Percentiles rank a stretch among this genome's conserved stretches.
Evolutionary conservation across 2,329 filamentous ascomycete species (phyloP).

Genomic region (Sordariomycetes sp.): DNA sequence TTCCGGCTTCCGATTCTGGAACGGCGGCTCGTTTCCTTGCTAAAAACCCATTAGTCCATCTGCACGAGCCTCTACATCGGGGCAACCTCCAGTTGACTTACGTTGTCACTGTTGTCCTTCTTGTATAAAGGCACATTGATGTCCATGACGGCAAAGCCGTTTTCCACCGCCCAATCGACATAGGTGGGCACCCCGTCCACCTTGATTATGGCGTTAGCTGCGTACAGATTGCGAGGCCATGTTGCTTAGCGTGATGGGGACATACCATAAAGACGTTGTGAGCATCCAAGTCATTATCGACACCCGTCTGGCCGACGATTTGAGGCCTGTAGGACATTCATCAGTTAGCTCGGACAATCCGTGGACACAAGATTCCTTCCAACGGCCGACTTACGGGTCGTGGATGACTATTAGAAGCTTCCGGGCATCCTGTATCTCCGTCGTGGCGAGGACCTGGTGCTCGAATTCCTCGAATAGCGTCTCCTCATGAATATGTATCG

Average conservation of each 20-base stretch:
- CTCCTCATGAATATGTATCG: slow-evolving; percentile 68
- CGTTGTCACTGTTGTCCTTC: neutral
- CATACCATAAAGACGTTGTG: slow-evolving; percentile 86
- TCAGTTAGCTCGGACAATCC: neutral
- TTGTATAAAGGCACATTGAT: slow-evolving; percentile 73
- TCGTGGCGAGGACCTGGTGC: slow-evolving; percentile 76
- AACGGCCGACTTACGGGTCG: slow-evolving; percentile 56
- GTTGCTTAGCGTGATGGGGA: neutral
- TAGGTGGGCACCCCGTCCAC: slow-evolving; percentile 73
- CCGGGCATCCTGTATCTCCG: slow-evolving; percentile 52
- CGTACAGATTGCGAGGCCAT: too few relatives aligned
- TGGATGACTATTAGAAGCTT: slow-evolving; percentile 81
- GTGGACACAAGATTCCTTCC: slow-evolving; percentile 1
- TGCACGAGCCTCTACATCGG: neutral
- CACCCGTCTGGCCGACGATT: slow-evolving; percentile 55
- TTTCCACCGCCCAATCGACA: slow-evolving; percentile 69
- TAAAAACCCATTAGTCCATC: slow-evolving; percentile 8
- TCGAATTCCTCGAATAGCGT: slow-evolving; percentile 67
- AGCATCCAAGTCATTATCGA: slow-evolving; percentile 63
- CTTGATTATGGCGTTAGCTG: slow-evolving; percentile 31
- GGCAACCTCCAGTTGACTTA: slow-evolving; percentile 19
- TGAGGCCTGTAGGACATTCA: slow-evolving; percentile 44
- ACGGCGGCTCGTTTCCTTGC: slow-evolving; percentile 37
- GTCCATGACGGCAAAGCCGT: slow-evolving; percentile 78
- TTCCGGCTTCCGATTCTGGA: slow-evolving; percentile 28